Evolutionary conservation across 2,329 filamentous ascomycete species (phyloP).

Genomic region (Aspergillus sojae): DNA sequence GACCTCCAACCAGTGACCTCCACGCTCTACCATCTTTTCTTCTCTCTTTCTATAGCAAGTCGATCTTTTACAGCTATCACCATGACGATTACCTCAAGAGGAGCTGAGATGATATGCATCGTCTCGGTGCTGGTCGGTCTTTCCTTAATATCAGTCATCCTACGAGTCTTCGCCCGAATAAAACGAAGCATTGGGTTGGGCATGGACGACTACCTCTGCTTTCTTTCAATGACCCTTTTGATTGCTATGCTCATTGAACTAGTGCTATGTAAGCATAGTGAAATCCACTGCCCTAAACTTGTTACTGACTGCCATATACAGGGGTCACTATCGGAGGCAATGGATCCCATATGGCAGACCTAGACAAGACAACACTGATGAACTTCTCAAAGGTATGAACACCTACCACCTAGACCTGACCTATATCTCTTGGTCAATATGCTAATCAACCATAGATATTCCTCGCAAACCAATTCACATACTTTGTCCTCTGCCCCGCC

Average conservation of each 20-base stretch:
- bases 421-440: background rate
- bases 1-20: background rate
- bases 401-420: background rate
- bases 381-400: slow-evolving; percentile 35
- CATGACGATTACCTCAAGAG: slow-evolving; percentile 31
- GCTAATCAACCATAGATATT: slow-evolving; percentile 30
- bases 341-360: slow-evolving; percentile 25
- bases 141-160: slow-evolving; percentile 26
- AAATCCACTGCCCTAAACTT: background rate
- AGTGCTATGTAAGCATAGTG: slow-evolving; percentile 29
- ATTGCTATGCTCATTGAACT: slow-evolving; percentile 35
- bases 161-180: slow-evolving; percentile 31
- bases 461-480: slow-evolving; percentile 38
- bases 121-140: slow-evolving; percentile 33
- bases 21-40: background rate
- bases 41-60: background rate
- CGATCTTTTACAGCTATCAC: slow-evolving; percentile 8
- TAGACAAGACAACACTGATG: slow-evolving; percentile 26
- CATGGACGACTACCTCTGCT: slow-evolving; percentile 36
- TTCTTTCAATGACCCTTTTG: slow-evolving; percentile 28
- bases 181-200: slow-evolving; percentile 33
- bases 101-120: slow-evolving; percentile 33
- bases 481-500: slow-evolving; percentile 35
- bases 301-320: slow-evolving; percentile 20
- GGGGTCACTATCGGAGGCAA: slow-evolving; percentile 38